Conservation (phyloP, 139 green algal genomes). For the Klebsormidium nitens region DNA sequence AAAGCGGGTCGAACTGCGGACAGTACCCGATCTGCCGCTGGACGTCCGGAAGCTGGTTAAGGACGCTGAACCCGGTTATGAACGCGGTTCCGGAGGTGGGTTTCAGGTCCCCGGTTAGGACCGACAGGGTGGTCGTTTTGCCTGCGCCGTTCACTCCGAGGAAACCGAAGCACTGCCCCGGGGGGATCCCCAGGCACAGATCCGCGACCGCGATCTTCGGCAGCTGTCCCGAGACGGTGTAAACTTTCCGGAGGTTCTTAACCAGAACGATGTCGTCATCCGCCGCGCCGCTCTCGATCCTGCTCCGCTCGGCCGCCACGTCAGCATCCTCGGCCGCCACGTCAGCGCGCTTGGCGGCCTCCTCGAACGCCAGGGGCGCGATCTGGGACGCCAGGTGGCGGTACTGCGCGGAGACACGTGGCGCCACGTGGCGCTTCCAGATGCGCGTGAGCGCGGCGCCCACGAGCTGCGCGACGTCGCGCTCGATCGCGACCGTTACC, state of each 20-base stretch:
- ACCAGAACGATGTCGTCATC: constrained; percentile 18
- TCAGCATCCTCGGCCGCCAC: constrained; percentile 38
- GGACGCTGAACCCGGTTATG: constrained; percentile 16
- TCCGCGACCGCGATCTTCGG: constrained; percentile 41
- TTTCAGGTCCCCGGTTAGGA: constrained; percentile 56
- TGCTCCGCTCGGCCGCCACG: constrained; percentile 32
- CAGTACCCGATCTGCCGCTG: constrained; percentile 49
- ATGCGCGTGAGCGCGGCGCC: too few relatives aligned
- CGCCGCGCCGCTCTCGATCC: constrained; percentile 14
- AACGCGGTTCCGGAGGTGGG: constrained; percentile 50
- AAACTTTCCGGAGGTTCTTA: constrained; percentile 23
- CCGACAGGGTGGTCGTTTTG: constrained; percentile 52
- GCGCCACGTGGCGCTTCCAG: too few relatives aligned
- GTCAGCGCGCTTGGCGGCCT: background rate
- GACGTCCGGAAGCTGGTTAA: background rate
- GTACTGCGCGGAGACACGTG: too few relatives aligned
- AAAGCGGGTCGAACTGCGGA: constrained; percentile 55
- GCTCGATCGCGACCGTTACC: constrained; percentile 19
- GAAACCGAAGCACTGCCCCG: constrained; percentile 57
- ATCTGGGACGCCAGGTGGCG: too few relatives aligned
- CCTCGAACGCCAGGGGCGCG: constrained; percentile 11
- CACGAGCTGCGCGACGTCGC: too few relatives aligned
- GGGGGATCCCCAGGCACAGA: constrained; percentile 53
- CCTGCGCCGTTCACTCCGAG: constrained; percentile 48
- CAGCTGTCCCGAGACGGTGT: background rate